phyloP scores from a whole-genome alignment of 1,139 yeast genomes.

The Protomyces arabidopsidicola region DNA sequence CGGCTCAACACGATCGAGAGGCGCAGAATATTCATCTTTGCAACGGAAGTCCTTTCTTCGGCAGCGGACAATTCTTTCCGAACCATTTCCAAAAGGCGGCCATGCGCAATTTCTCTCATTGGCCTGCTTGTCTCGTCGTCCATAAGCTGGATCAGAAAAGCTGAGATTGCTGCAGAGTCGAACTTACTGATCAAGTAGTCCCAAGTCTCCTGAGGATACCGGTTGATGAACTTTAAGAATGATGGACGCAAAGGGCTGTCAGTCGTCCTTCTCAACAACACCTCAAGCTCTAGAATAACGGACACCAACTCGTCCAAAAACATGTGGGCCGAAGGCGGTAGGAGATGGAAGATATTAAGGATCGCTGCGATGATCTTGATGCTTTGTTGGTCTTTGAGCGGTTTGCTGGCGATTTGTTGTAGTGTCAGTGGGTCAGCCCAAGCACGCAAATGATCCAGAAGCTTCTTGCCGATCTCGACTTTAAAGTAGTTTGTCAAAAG shows the following conservation, averaged over 20 bases:
- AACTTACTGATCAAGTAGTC: slow-evolving; percentile 66
- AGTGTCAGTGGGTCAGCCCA: slow-evolving; percentile 88
- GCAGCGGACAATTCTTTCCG: background rate
- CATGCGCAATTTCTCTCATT: slow-evolving; percentile 9
- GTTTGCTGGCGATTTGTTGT: slow-evolving; percentile 65
- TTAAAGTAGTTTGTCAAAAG: slow-evolving; percentile 86
- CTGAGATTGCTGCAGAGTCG: slow-evolving; percentile 64
- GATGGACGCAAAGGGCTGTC: slow-evolving; percentile 90
- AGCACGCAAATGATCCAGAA: slow-evolving; percentile 88
- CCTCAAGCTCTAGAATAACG: slow-evolving; percentile 73
- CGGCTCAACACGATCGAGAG: background rate
- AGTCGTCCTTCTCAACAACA: slow-evolving; percentile 76
- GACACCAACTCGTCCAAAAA: slow-evolving; percentile 82
- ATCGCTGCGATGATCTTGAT: slow-evolving; percentile 86
- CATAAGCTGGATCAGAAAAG: slow-evolving; percentile 44
- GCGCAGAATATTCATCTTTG: background rate
- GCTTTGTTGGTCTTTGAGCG: slow-evolving; percentile 71
- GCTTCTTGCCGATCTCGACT: slow-evolving; percentile 91
- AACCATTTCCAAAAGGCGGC: background rate
- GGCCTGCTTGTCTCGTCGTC: slow-evolving; percentile 28
- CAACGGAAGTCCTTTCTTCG: background rate
- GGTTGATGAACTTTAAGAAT: slow-evolving; percentile 75
- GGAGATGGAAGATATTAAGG: slow-evolving; percentile 79
- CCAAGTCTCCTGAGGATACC: slow-evolving; percentile 73
- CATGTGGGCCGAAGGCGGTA: slow-evolving; percentile 88